A percentile compares a stretch with the other conserved stretches of the same genome.
Conservation (phyloP, 805 yeast genomes). For the Saccharomycopsis fibuligera region DNA sequence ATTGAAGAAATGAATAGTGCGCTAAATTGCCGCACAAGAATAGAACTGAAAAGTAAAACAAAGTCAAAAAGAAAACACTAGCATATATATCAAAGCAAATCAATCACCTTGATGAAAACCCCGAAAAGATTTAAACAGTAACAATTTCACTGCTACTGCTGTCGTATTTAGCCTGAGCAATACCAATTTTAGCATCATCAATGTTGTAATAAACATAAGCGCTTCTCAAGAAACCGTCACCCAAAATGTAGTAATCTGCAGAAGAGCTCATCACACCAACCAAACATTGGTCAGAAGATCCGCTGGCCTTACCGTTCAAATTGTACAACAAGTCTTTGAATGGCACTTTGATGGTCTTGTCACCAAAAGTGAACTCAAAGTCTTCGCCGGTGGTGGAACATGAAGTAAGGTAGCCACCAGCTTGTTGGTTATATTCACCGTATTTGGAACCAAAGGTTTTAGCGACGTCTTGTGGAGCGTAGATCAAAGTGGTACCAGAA, state of each 20-base stretch:
- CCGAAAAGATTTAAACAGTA: no score
- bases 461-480: conserved; percentile 35
- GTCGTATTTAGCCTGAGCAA: conserved; percentile 38
- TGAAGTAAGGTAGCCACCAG: conserved; percentile 41
- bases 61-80: no score
- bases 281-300: conserved; percentile 32
- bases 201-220: conserved; percentile 52
- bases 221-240: conserved; percentile 47
- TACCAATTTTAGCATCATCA: conserved; percentile 35
- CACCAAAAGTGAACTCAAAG: conserved; percentile 51
- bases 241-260: conserved; percentile 37
- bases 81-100: no score
- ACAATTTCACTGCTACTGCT: not conserved
- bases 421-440: conserved; percentile 30
- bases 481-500: conserved; percentile 39
- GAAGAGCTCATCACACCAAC: conserved; percentile 35
- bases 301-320: conserved; percentile 1
- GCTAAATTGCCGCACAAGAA: no score
- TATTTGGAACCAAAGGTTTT: conserved; percentile 15
- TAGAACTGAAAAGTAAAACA: no score
- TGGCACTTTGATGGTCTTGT: conserved; percentile 47
- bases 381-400: conserved; percentile 36
- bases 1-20: no score
- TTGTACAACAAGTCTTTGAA: conserved; percentile 29
- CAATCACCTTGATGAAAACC: no score